Conservation (phyloP, 2,329 filamentous ascomycete genomes). For the Aspergillus spinulosporus region DNA sequence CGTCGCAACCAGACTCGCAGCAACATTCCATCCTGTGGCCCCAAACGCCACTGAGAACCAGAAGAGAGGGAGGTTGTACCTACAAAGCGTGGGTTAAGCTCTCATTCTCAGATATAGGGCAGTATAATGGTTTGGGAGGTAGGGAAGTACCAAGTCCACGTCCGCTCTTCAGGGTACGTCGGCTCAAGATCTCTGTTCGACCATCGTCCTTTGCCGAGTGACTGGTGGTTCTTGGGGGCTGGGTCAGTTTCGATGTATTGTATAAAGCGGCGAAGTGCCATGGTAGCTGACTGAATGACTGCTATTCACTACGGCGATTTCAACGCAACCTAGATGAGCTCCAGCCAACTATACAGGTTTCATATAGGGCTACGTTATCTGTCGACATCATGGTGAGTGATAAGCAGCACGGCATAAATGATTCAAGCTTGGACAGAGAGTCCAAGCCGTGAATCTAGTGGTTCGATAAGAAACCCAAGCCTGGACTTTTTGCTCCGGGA, state of each 20-base stretch:
- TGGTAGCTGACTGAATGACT: neutral
- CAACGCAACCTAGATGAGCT: too few species aligned
- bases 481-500: neutral
- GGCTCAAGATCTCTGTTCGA: constrained; percentile 5
- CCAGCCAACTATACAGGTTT: too few species aligned
- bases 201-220: constrained; percentile 2
- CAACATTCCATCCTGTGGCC: constrained; percentile 9
- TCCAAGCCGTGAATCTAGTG: too few species aligned
- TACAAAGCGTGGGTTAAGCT: neutral
- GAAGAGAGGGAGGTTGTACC: constrained; percentile 9
- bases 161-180: constrained; percentile 8
- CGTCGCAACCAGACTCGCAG: neutral
- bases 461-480: neutral
- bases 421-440: too few species aligned
- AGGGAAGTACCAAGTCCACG: constrained; percentile 2
- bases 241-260: neutral
- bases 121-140: too few species aligned
- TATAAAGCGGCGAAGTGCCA: neutral
- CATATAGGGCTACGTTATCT: too few species aligned
- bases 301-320: too few species aligned
- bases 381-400: too few species aligned
- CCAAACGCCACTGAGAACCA: constrained; percentile 10
- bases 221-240: constrained; percentile 1
- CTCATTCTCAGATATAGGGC: too few species aligned
- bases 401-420: too few species aligned